A percentile compares a stretch with the other conserved stretches of the same genome.
Evolutionary conservation across 2,329 filamentous ascomycete genomes (phyloP).

Genomic region (Cadophora gregata): DNA sequence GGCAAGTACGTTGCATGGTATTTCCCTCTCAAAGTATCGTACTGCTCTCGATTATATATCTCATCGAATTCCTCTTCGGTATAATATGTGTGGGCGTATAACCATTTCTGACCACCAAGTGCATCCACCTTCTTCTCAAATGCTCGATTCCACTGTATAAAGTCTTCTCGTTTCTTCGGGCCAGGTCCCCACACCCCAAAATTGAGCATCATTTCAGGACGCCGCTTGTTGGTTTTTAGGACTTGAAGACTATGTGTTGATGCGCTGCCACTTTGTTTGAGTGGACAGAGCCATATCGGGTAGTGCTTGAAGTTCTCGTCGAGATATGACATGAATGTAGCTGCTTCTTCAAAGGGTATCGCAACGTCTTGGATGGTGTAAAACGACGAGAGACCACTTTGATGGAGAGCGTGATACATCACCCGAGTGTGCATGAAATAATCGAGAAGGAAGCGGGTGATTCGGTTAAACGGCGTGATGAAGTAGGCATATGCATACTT

Average conservation of each 20-base stretch:
- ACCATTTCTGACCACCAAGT: slow-evolving; percentile 81
- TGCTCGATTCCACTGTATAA: slow-evolving; percentile 71
- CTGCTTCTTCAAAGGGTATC: slow-evolving; percentile 56
- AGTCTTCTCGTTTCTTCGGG: slow-evolving; percentile 57
- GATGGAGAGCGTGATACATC: slow-evolving; percentile 67
- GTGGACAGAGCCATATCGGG: slow-evolving; percentile 61
- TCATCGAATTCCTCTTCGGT: slow-evolving; percentile 71
- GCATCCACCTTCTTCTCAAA: slow-evolving; percentile 72
- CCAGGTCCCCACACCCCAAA: slow-evolving; percentile 83
- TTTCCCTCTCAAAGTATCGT: slow-evolving; percentile 65
- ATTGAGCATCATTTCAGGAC: slow-evolving; percentile 61
- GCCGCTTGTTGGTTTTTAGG: slow-evolving; percentile 28
- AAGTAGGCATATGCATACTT: slow-evolving; percentile 67
- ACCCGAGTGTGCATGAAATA: slow-evolving; percentile 64
- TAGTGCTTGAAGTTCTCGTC: slow-evolving; percentile 45
- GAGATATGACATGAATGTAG: slow-evolving; percentile 57
- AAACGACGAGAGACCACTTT: slow-evolving; percentile 57
- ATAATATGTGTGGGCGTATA: slow-evolving; percentile 88
- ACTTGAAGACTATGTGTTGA: slow-evolving; percentile 31
- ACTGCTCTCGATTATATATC: slow-evolving; percentile 63
- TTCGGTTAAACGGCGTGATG: slow-evolving; percentile 60
- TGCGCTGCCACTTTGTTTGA: slow-evolving; percentile 44
- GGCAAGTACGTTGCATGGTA: slow-evolving; percentile 69
- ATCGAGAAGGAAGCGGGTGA: slow-evolving; percentile 64
- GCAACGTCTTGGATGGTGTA: slow-evolving; percentile 69